These are phyloP conservation scores for Ramaria sp. DNA, from an alignment of 768 basidiomycete genomes.

Conservation along the genomic window DNA sequence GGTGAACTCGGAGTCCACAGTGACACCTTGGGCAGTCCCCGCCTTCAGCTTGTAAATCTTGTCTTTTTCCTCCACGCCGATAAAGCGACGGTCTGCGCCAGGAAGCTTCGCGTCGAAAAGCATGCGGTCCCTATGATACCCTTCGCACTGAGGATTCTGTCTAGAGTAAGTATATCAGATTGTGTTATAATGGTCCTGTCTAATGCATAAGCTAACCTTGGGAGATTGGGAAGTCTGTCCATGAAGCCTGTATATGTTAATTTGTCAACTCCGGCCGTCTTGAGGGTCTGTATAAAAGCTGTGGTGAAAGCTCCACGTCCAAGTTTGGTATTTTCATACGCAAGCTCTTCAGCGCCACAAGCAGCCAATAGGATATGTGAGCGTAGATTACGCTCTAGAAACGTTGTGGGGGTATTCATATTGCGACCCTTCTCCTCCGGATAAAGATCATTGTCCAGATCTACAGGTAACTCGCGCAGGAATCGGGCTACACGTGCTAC, in stretches of 20 bases:
- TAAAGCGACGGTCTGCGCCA: neutral
- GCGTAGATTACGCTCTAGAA: neutral
- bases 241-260: constrained; percentile 26
- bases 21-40: neutral
- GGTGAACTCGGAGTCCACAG: neutral
- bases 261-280: constrained; percentile 13
- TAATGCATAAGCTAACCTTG: neutral
- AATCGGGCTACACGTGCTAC: neutral
- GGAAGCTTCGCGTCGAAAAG: neutral
- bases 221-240: constrained; percentile 3
- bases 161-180: neutral
- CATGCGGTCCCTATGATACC: neutral
- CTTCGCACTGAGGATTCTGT: neutral
- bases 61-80: neutral
- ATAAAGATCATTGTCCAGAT: neutral
- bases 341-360: constrained; percentile 26
- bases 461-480: neutral
- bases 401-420: neutral
- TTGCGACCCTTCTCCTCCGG: neutral
- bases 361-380: constrained; percentile 28
- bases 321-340: constrained; percentile 19
- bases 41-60: neutral
- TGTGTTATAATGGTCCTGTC: neutral
- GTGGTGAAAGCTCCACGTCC: constrained; percentile 24
- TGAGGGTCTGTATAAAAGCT: constrained; percentile 19